Evolutionary conservation across 2,329 filamentous ascomycete species (phyloP), one percentile per base, ranked within the genome.

Genomic region (Paracoccidioides brasiliensis): DNA sequence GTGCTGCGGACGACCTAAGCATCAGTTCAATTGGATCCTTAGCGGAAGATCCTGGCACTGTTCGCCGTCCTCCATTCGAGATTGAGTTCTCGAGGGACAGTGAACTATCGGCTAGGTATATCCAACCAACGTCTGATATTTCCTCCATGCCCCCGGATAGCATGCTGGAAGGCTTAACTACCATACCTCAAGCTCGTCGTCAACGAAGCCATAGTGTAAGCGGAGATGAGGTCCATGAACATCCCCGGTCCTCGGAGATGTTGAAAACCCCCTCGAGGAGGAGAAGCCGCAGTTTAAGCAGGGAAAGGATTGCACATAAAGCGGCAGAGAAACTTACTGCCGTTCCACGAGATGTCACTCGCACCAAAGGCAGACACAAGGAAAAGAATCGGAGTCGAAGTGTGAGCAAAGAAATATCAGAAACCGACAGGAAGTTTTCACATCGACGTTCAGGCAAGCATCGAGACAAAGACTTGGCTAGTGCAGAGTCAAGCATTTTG

Each of bases 61-160:
- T 80, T 54, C 84, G 74, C 33, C 72, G 76, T 10, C 75, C 86
- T 54, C 90, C 90, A 40, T 84, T 96, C 60, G 90, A 96, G 67
- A 87, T 96, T 58, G 91, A 96, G 69, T 88, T 97, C 59, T 80
- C 90, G 64, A 78, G 60, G 67, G 83, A 78, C 69, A 79, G 86
- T 80, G 72, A 95, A 78, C 60, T 91, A 72, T 69, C 80, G 76
- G 64, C 80, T 73, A 66, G 81, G 70, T 90, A 86, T 67, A 74
- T 83, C 51, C 78, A 81, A 38, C 78, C 81, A 10, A 82, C 83
- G 52, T 96, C 91, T 3, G 91, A 96, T 65, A 88, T 97, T 52
- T 97, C 91, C 1, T 85, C 83, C 40, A 85, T 87, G 80, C 84
- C 84, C 37, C 76, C 82, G n/a, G 83, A 87, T 67, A 85, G 82